Evolutionary conservation across 495 filamentous ascomycete species (phyloP).

Genomic region (Penicillium tannophilum): DNA sequence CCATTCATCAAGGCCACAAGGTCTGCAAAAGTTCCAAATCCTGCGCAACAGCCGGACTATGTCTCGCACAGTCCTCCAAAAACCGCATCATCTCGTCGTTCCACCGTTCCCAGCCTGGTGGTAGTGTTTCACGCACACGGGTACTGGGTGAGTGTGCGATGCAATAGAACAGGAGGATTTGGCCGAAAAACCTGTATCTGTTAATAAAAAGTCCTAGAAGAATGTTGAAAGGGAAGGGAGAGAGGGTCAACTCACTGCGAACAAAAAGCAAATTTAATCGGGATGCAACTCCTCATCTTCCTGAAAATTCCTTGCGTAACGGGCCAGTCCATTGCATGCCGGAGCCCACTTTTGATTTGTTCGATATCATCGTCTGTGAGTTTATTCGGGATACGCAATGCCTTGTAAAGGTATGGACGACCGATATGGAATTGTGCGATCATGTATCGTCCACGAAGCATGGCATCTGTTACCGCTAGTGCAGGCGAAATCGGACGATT

Average conservation of each 20-base stretch:
- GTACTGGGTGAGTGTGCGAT: conserved; percentile 45
- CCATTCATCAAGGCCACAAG: conserved; percentile 29
- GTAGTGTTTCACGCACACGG: conserved; percentile 40
- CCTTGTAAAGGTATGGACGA: conserved; percentile 52
- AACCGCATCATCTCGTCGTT: conserved; percentile 49
- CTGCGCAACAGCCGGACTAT: conserved; percentile 47
- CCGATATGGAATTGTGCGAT: conserved; percentile 54
- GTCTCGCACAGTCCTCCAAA: conserved; percentile 42
- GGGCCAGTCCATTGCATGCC: conserved; percentile 51
- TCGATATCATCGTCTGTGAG: conserved; percentile 49
- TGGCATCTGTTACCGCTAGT: conserved; percentile 47
- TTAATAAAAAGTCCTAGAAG: not conserved
- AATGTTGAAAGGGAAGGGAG: not conserved
- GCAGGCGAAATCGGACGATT: conserved; percentile 40
- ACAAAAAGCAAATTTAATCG: conserved; percentile 51
- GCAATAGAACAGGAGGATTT: conserved; percentile 50
- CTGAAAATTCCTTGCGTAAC: conserved; percentile 45
- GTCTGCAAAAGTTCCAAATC: conserved; percentile 46
- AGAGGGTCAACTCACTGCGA: conserved; percentile 40
- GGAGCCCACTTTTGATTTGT: conserved; percentile 45
- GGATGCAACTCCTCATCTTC: conserved; percentile 52
- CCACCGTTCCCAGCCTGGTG: conserved; percentile 50
- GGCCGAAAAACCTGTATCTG: conserved; percentile 45
- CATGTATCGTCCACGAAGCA: conserved; percentile 47
- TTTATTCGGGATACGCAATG: conserved; percentile 40